A percentile compares a stretch with the other conserved stretches of the same genome.
These are phyloP conservation scores for Pichia terricola DNA, from an alignment of 1,139 yeast species.

Conservation along the genomic window DNA sequence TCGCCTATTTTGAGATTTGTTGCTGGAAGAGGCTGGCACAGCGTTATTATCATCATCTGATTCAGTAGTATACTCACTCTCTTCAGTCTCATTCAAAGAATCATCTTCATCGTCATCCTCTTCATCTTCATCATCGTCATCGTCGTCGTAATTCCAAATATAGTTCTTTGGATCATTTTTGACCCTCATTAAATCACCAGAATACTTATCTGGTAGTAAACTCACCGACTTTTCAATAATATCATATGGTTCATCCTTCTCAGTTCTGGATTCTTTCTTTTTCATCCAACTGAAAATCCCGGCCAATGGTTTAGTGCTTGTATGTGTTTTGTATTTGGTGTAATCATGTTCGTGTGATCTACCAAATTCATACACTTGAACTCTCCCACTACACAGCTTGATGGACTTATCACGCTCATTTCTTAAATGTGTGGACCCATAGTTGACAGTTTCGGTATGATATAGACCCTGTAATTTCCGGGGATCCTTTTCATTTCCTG, in stretches of 20 bases:
- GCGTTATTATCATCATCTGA: slow-evolving; percentile 18
- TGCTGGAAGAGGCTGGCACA: slow-evolving; percentile 1
- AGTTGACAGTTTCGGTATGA: slow-evolving; percentile 40
- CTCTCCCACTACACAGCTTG: slow-evolving; percentile 21
- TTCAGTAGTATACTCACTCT: slow-evolving; percentile 22
- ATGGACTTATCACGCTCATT: slow-evolving; percentile 17
- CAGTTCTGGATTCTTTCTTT: slow-evolving; percentile 20
- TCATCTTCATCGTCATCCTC: slow-evolving; percentile 20
- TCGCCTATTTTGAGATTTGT: slow-evolving; percentile 21
- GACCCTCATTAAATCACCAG: slow-evolving; percentile 25
- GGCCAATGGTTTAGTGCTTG: slow-evolving; percentile 17
- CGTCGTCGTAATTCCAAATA: slow-evolving; percentile 30
- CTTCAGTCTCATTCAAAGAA: slow-evolving; percentile 14
- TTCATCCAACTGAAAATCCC: slow-evolving; percentile 26
- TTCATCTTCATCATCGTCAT: slow-evolving; percentile 25
- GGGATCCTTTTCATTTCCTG: slow-evolving; percentile 1
- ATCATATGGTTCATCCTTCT: slow-evolving; percentile 20
- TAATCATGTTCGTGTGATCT: slow-evolving; percentile 29
- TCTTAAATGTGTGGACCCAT: slow-evolving; percentile 64
- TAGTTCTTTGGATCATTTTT: slow-evolving; percentile 29
- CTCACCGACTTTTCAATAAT: slow-evolving; percentile 28
- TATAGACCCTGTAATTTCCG: slow-evolving; percentile 10
- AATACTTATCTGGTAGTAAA: slow-evolving; percentile 29
- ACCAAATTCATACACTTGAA: slow-evolving; percentile 27
- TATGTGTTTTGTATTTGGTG: slow-evolving; percentile 26